Conservation (phyloP, 2,329 filamentous ascomycete genomes). For the Mariannaea sp. region DNA sequence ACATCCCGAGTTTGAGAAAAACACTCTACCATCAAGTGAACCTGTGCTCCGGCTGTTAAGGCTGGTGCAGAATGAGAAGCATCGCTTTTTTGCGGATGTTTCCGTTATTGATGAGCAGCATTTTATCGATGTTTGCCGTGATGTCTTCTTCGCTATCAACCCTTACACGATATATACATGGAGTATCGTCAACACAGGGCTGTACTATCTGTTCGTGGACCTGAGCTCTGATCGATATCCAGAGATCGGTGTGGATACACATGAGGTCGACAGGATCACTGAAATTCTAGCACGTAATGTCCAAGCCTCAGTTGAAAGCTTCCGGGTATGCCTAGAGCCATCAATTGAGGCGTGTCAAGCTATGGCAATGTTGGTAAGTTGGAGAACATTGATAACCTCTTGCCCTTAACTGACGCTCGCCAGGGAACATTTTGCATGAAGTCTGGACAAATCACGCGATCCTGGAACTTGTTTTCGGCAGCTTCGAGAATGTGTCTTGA, state of each 20-base stretch:
- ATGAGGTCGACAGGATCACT: background rate
- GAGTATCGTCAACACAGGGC: background rate
- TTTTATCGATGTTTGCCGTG: background rate
- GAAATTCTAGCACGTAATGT: background rate
- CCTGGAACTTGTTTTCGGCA: conserved; percentile 3
- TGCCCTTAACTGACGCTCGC: background rate
- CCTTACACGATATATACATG: background rate
- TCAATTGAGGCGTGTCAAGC: conserved; percentile 1
- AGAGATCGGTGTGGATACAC: background rate
- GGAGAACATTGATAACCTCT: background rate
- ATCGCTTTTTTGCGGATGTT: background rate
- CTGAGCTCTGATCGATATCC: background rate
- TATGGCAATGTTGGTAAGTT: background rate
- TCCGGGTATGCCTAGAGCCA: conserved; percentile 2
- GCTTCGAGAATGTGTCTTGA: conserved; percentile 5
- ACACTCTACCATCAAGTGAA: background rate
- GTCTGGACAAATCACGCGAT: background rate
- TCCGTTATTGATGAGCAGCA: conserved; percentile 2
- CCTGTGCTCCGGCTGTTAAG: background rate
- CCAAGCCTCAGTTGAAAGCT: background rate
- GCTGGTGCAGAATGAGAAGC: background rate
- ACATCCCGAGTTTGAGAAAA: background rate
- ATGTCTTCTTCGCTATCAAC: conserved; percentile 1
- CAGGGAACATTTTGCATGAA: conserved; percentile 8
- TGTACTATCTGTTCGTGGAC: conserved; percentile 1